Conservation (phyloP, 129 eudicot species). For the Erigeron canadensis region DNA sequence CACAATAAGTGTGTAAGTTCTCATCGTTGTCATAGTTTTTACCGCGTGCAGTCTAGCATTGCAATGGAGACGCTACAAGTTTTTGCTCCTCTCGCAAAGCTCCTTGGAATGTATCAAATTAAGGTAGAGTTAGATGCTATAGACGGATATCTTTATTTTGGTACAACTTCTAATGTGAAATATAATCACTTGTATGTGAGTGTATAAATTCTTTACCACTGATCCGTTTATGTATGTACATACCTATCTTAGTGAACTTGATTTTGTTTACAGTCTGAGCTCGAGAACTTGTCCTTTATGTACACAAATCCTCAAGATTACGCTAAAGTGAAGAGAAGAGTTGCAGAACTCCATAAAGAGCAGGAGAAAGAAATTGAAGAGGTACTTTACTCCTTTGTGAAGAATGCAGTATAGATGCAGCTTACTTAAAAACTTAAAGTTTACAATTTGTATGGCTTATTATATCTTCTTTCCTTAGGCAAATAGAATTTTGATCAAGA, state of each 20-base stretch:
- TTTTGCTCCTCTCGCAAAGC: conserved; percentile 47
- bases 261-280: conserved; percentile 56
- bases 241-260: conserved; percentile 1
- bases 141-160: conserved; percentile 2
- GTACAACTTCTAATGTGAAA: neutral
- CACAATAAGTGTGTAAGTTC: neutral
- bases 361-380: conserved; percentile 90
- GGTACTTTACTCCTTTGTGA: conserved; percentile 40
- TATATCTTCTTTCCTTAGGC: conserved; percentile 39
- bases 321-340: conserved; percentile 75
- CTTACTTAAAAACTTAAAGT: neutral
- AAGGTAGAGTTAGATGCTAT: conserved; percentile 32
- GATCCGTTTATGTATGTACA: conserved; percentile 4
- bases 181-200: neutral
- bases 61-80: conserved; percentile 86
- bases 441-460: conserved; percentile 12
- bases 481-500: conserved; percentile 39
- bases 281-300: conserved; percentile 82
- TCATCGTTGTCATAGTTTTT: conserved; percentile 26
- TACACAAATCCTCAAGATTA: conserved; percentile 92
- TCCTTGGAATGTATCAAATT: conserved; percentile 44
- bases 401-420: conserved; percentile 13
- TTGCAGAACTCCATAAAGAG: conserved; percentile 80
- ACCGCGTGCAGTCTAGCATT: conserved; percentile 74
- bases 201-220: neutral